Evolutionary conservation across 805 yeast genomes (phyloP), one percentile per base, ranked within the genome.

Genomic region (Nakazawaea laoshanensis): DNA sequence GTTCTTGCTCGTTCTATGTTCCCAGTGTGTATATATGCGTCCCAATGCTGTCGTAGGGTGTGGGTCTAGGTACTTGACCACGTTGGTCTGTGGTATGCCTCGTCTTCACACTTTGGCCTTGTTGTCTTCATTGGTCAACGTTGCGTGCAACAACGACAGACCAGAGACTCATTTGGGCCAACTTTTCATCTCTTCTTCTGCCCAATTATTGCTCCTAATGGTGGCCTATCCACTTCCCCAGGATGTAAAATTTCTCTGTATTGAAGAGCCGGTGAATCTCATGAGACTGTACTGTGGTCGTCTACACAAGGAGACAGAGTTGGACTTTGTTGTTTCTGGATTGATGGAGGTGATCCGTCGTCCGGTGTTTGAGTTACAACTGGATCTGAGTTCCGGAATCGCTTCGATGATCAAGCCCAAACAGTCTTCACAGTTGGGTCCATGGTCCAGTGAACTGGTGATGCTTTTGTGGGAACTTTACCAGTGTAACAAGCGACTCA

Each of bases 401-500:
- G 36, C 55, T 4, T 42, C 42, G 18, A 36, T 55, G 19, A 46
- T 54, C 42, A 48, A 50, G 24, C 45, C 50, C 1, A 45, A 46
- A 24, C 32, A 42, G 2, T 15, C n/a, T n/a, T n/a, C n/a, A 1
- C 51, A 48, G 6, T 46, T 52, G 1, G 40, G 53, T 4, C 45
- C 65, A 13, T 63, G 87, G 78, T 51, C 74, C 2, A 56, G 64
- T 3, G 88, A 80, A 46, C 48, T 70, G n/a, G 53, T 74, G 5
- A 65, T 80, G 49, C 49, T 88, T 7, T 43, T 82, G 11, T 84
- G 94, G 83, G 94, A 83, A 45, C 55, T 86, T 27, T 55, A 73
- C 21, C 89, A 84, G 48, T 77, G 86, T 44, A 89, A 89, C 54
- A 63, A 62, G 38, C 54, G 53, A 30, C 77, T 80, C 45, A 65